Evolutionary conservation across 106 monocot species (phyloP).

Genomic region (Acorus calamus): DNA sequence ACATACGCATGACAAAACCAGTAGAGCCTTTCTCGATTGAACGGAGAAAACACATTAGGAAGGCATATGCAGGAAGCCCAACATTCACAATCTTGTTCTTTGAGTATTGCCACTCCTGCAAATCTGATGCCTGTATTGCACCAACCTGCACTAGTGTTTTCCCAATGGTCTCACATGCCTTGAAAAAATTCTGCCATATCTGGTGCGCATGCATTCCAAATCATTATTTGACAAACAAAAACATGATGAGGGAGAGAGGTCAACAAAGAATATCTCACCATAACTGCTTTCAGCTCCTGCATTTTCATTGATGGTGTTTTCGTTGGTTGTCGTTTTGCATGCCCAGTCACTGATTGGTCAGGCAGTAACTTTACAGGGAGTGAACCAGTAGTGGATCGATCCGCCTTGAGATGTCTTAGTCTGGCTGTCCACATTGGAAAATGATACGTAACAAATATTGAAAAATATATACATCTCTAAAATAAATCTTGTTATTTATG

Average conservation of each 20-base stretch:
- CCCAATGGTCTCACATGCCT: slow-evolving; percentile 15
- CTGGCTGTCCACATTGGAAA: slow-evolving; percentile 18
- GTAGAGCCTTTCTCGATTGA: slow-evolving; percentile 19
- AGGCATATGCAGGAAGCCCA: slow-evolving; percentile 29
- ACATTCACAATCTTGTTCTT: slow-evolving; percentile 34
- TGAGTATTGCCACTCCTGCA: slow-evolving; percentile 27
- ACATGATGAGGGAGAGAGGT: neutral
- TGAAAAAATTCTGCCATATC: slow-evolving; percentile 31
- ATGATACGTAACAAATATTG: neutral
- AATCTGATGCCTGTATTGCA: slow-evolving; percentile 23
- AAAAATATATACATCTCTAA: too few species aligned
- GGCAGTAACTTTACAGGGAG: slow-evolving; percentile 3
- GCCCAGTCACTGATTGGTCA: slow-evolving; percentile 2
- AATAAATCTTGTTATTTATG: too few species aligned
- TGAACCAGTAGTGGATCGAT: neutral
- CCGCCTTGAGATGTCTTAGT: slow-evolving; percentile 17
- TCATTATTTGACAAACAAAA: too few species aligned
- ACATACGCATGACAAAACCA: slow-evolving; percentile 31
- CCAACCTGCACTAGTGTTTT: slow-evolving; percentile 22
- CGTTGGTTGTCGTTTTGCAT: slow-evolving; percentile 9
- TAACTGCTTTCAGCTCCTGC: slow-evolving; percentile 22
- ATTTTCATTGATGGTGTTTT: slow-evolving; percentile 24
- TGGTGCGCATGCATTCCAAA: neutral
- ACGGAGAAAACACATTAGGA: slow-evolving; percentile 26
- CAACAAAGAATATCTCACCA: slow-evolving; percentile 10